Evolutionary conservation across 2,329 filamentous ascomycete genomes (phyloP).

Genomic region (Epichloe coenophiala): DNA sequence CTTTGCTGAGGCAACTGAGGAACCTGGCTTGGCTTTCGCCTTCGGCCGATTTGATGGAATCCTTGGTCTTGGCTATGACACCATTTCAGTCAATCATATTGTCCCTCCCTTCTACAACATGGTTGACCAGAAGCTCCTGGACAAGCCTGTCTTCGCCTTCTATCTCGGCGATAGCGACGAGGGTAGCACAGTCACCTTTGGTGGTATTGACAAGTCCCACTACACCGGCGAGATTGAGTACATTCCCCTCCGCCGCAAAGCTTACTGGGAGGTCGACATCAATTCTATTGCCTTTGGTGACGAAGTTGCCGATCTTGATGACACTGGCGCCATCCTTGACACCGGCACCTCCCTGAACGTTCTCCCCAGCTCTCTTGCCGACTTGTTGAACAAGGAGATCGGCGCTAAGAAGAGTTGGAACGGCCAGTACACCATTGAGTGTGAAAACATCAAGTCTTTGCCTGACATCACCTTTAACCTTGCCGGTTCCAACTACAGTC

Average conservation of each 20-base stretch:
- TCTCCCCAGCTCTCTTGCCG: conserved; percentile 78
- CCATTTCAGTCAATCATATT: conserved; percentile 93
- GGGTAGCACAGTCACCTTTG: conserved; percentile 79
- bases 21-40: conserved; percentile 93
- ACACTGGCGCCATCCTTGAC: conserved; percentile 93
- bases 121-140: conserved; percentile 77
- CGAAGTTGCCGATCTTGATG: conserved; percentile 74
- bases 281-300: conserved; percentile 83
- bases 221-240: conserved; percentile 77
- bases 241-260: conserved; percentile 92
- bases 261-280: conserved; percentile 98
- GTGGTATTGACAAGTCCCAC: conserved; percentile 73
- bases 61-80: conserved; percentile 84
- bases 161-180: conserved; percentile 68
- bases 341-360: conserved; percentile 97
- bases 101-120: conserved; percentile 94
- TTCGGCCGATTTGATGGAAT: conserved; percentile 98
- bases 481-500: conserved; percentile 84
- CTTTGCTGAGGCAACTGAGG: conserved; percentile 90
- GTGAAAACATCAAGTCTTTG: conserved; percentile 65
- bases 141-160: conserved; percentile 91
- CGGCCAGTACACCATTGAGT: conserved; percentile 92
- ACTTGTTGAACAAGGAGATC: conserved; percentile 95
- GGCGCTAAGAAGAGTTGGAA: conserved; percentile 96
- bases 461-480: conserved; percentile 89